Evolutionary conservation across 257 asterid genomes (phyloP).

Genomic region (Scutellaria minor): DNA sequence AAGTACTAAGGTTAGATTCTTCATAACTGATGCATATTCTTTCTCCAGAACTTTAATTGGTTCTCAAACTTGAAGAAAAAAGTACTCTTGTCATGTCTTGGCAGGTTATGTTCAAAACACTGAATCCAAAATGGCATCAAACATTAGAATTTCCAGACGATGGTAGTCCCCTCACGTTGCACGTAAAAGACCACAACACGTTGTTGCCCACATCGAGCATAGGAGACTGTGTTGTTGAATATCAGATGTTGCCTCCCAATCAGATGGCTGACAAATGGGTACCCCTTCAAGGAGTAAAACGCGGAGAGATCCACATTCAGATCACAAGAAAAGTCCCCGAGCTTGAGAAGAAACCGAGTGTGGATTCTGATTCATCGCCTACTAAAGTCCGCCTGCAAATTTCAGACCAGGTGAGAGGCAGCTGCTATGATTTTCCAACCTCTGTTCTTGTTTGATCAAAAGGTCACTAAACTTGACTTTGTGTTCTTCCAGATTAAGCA

Average conservation of each 20-base stretch:
- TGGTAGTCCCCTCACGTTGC: constrained; percentile 78
- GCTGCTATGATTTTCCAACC: neutral
- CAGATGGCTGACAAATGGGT: constrained; percentile 93
- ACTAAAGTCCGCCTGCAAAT: constrained; percentile 57
- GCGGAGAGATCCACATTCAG: constrained; percentile 90
- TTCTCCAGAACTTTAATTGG: neutral
- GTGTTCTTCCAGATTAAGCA: constrained; percentile 70
- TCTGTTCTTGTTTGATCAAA: neutral
- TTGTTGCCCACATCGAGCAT: constrained; percentile 75
- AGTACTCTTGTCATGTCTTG: constrained; percentile 11
- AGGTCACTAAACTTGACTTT: constrained; percentile 15
- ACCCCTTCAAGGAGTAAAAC: constrained; percentile 91
- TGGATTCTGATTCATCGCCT: constrained; percentile 63
- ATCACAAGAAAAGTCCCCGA: constrained; percentile 78
- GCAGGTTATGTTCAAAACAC: constrained; percentile 78
- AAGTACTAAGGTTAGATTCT: constrained; percentile 73
- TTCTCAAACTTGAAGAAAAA: no score
- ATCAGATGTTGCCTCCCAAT: constrained; percentile 84
- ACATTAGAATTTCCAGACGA: constrained; percentile 90
- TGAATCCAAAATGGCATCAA: constrained; percentile 91
- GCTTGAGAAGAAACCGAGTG: constrained; percentile 61
- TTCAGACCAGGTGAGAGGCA: constrained; percentile 64
- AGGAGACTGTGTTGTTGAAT: constrained; percentile 87
- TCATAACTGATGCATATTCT: neutral
- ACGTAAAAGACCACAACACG: constrained; percentile 89